Percentiles rank a stretch among this genome's conserved stretches.
phyloP scores from a whole-genome alignment of 148 eudicot species.

The Fallopia convolvulus region DNA sequence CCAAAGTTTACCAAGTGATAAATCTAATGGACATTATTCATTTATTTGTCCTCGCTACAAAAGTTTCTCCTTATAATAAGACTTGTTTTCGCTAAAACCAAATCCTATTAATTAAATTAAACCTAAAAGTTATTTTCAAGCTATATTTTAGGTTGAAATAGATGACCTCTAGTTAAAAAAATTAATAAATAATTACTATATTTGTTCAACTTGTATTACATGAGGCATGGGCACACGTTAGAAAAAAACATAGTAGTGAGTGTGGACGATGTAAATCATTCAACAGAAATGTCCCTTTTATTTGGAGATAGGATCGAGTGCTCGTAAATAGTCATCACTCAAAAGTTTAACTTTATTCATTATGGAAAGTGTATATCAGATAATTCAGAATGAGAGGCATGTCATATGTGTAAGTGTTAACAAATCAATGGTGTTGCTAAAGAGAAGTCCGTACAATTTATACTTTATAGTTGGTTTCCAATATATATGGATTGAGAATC shows the following conservation, averaged over 20 bases:
- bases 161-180: too few relatives aligned
- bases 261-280: background rate
- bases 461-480: slow-evolving; percentile 9
- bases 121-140: too few relatives aligned
- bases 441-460: slow-evolving; percentile 1
- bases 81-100: too few relatives aligned
- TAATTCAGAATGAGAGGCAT: background rate
- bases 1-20: too few relatives aligned
- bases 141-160: too few relatives aligned
- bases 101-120: too few relatives aligned
- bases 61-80: too few relatives aligned
- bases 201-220: too few relatives aligned
- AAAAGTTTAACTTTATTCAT: background rate
- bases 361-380: background rate
- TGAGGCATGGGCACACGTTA: too few relatives aligned
- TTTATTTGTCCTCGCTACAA: too few relatives aligned
- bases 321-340: background rate
- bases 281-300: background rate
- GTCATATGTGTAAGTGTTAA: background rate
- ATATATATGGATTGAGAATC: slow-evolving; percentile 10
- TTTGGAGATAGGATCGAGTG: background rate
- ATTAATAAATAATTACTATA: too few relatives aligned
- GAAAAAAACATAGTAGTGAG: background rate
- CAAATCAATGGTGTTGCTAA: background rate
- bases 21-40: too few relatives aligned